These are phyloP conservation scores for Penicillium janthinellum DNA, from an alignment of 2,329 filamentous ascomycete genomes.

Conservation along the genomic window DNA sequence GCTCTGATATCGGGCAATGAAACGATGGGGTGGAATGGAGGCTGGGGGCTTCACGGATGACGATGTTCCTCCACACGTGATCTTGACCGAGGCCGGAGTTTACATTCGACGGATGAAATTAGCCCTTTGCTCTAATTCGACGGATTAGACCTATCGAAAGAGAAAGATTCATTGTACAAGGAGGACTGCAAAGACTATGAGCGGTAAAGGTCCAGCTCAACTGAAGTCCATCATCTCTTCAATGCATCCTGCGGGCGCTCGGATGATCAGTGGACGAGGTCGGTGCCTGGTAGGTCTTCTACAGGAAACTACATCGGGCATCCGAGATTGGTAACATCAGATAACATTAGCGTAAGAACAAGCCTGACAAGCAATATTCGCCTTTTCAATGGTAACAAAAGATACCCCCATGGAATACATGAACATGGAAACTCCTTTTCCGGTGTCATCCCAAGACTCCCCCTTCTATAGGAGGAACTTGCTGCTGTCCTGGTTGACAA, in stretches of 20 bases:
- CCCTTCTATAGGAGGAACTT: slow-evolving; percentile 57
- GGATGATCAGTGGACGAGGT: slow-evolving; percentile 1
- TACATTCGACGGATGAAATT: slow-evolving; percentile 5
- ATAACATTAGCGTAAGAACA: slow-evolving; percentile 30
- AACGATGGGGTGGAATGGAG: background rate
- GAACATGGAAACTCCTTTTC: slow-evolving; percentile 21
- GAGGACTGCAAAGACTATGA: background rate
- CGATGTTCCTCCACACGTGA: slow-evolving; percentile 24
- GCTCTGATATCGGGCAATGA: background rate
- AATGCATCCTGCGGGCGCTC: slow-evolving; percentile 1
- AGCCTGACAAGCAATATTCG: slow-evolving; percentile 26
- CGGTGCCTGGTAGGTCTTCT: slow-evolving; percentile 3
- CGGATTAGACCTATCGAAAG: too few species aligned
- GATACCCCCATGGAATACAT: slow-evolving; percentile 29
- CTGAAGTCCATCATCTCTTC: background rate
- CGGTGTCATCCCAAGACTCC: slow-evolving; percentile 42
- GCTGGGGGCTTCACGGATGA: slow-evolving; percentile 17
- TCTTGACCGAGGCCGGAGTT: slow-evolving; percentile 17
- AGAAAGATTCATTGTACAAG: background rate
- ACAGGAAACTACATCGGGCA: background rate
- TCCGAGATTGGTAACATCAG: slow-evolving; percentile 18
- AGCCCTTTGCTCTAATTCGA: background rate
- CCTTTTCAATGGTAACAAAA: slow-evolving; percentile 29
- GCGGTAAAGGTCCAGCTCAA: background rate
- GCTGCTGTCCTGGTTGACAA: slow-evolving; percentile 66